A percentile compares a stretch with the other conserved stretches of the same genome.
phyloP scores from a whole-genome alignment of 176 grass and related monocot genomes.

The Hsuehochloa calcarea region DNA sequence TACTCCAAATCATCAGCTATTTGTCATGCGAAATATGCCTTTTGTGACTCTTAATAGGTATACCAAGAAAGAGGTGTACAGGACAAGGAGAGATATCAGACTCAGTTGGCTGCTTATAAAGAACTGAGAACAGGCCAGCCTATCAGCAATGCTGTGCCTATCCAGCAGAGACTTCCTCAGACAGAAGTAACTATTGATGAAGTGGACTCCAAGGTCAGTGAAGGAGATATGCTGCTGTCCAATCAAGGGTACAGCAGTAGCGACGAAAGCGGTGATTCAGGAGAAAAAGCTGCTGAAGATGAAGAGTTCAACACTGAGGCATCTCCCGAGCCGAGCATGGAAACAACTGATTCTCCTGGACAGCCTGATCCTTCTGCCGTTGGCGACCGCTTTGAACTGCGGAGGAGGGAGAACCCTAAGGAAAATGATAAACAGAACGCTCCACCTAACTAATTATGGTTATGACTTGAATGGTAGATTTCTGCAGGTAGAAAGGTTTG shows the following conservation, averaged over 20 bases:
- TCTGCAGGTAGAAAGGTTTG: neutral
- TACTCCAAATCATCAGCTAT: neutral
- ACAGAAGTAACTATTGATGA: slow-evolving; percentile 56
- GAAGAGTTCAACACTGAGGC: slow-evolving; percentile 55
- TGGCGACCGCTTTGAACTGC: slow-evolving; percentile 53
- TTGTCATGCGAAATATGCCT: slow-evolving; percentile 4
- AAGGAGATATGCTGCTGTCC: slow-evolving; percentile 47
- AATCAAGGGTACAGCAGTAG: slow-evolving; percentile 53
- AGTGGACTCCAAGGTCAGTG: slow-evolving; percentile 49
- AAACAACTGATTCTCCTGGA: slow-evolving; percentile 35
- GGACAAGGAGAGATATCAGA: slow-evolving; percentile 82
- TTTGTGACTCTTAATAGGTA: slow-evolving; percentile 47
- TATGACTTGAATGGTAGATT: neutral
- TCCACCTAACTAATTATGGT: slow-evolving; percentile 30
- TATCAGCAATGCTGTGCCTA: slow-evolving; percentile 55
- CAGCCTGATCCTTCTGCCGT: slow-evolving; percentile 28
- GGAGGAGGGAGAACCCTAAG: slow-evolving; percentile 54
- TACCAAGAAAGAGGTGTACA: slow-evolving; percentile 81
- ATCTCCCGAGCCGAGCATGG: slow-evolving; percentile 37
- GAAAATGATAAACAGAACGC: slow-evolving; percentile 27
- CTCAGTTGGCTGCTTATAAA: slow-evolving; percentile 63
- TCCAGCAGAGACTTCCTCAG: slow-evolving; percentile 59
- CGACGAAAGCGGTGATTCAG: slow-evolving; percentile 39
- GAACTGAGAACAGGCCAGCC: slow-evolving; percentile 48
- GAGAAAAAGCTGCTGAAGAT: slow-evolving; percentile 34